Evolutionary conservation across 805 yeast genomes (phyloP).

Genomic region (Cyberlindnera subsufficiens): DNA sequence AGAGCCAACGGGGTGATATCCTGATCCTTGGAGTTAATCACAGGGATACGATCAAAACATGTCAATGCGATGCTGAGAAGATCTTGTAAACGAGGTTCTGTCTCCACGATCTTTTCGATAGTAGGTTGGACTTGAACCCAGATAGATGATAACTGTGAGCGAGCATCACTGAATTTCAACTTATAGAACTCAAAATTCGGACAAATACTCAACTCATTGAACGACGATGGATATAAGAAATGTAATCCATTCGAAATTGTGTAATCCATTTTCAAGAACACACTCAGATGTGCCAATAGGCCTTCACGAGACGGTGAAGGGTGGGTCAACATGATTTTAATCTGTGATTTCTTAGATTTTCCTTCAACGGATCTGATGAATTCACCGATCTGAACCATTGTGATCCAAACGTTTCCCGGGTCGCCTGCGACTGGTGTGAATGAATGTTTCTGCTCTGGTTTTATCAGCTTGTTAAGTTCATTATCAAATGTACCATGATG

Average conservation of each 20-base stretch:
- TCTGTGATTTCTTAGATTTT: slow-evolving; percentile 36
- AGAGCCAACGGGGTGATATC: slow-evolving; percentile 38
- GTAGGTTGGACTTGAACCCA: slow-evolving; percentile 58
- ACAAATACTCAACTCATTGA: slow-evolving; percentile 60
- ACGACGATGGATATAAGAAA: slow-evolving; percentile 63
- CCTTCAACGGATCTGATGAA: slow-evolving; percentile 43
- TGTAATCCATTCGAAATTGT: slow-evolving; percentile 71
- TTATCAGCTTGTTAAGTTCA: slow-evolving; percentile 12
- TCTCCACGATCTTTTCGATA: slow-evolving; percentile 36
- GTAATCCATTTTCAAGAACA: slow-evolving; percentile 62
- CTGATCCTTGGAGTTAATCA: slow-evolving; percentile 31
- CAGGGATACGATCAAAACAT: slow-evolving; percentile 58
- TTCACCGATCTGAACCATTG: slow-evolving; percentile 65
- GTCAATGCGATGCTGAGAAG: slow-evolving; percentile 51
- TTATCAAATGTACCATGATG: slow-evolving; percentile 47
- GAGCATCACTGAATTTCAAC: slow-evolving; percentile 53
- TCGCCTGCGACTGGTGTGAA: slow-evolving; percentile 50
- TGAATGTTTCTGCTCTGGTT: slow-evolving; percentile 17
- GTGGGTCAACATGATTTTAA: slow-evolving; percentile 60
- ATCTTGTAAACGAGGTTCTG: slow-evolving; percentile 37
- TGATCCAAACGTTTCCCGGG: slow-evolving; percentile 71
- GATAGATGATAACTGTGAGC: slow-evolving; percentile 55
- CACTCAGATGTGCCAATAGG: slow-evolving; percentile 59
- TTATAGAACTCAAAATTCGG: slow-evolving; percentile 60
- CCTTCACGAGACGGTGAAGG: slow-evolving; percentile 70